Base-by-base conservation (phyloP, 495 filamentous ascomycete genomes). In the Penicillium egyptiacum region DNA sequence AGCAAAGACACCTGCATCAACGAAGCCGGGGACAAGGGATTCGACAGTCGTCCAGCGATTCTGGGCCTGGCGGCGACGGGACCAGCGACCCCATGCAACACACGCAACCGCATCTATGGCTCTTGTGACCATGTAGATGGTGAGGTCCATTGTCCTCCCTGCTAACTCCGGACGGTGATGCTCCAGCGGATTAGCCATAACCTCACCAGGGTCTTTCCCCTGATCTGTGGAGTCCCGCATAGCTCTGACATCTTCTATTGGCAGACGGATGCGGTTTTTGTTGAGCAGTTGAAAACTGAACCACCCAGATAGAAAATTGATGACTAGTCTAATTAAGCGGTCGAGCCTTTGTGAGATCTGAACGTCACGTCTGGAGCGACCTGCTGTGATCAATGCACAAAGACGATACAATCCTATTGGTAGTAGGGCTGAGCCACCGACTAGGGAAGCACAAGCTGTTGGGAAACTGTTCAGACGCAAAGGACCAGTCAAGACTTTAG, bases 71-170 rank as follows among this genome's bases (percentile, higher is more conserved):
- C 75, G 69, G 26, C 63, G 58, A 22, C 56, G 62, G 26, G 55
- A 58, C 67, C 71, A 74, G 40, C 70, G 78, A 22, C 76, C 71
- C 90, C 89, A 96, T 19, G 84, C 66, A 53, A 86, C 79, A 46
- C 83, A 86, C 50, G 87, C 70, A 9, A 91, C 56, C 30, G 88
- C 83, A 68, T 96, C 90, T 19, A 89, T 66, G 41, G 92, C 92
- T 61, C 90, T 82, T 9, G 84, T 84, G 42, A 83, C 72, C n/a
- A 87, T 83, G 66, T 94, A 93, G 33, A 96, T 75, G 2, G 92
- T 94, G 28, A 96, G 80, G 70, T 96, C 91, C 64, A 97, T 79
- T 11, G 91, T 95, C 53, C 85, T 84, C 50, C 92, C 92, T 4
- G 85, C 89, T 53, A 85, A 73, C 9, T 72, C 67, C 45, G 57